A percentile compares a stretch with the other conserved stretches of the same genome.
phyloP scores from a whole-genome alignment of 345 rosid genomes.

The Arabidopsis thaliana region DNA sequence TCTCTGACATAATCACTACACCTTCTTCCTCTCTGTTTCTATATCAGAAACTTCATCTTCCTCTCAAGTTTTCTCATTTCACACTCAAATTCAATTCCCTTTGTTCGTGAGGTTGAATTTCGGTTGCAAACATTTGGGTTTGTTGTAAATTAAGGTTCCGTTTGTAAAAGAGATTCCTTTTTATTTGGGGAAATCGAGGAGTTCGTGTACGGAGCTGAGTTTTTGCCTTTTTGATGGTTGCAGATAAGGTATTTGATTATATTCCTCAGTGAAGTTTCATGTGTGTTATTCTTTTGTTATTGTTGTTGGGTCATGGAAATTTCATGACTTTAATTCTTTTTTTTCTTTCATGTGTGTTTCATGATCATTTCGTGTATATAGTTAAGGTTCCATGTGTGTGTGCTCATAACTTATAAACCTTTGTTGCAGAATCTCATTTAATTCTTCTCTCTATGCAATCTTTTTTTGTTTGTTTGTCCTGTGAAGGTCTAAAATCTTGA shows the following conservation, averaged over 20 bases:
- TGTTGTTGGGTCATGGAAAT: conserved; percentile 37
- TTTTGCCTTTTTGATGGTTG: conserved; percentile 25
- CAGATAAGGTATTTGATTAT: conserved; percentile 51
- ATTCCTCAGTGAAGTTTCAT: conserved; percentile 52
- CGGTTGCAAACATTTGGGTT: not conserved
- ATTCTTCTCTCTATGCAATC: conserved; percentile 4
- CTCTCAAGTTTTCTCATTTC: not conserved
- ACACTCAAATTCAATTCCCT: not conserved
- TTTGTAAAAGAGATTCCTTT: conserved; percentile 7
- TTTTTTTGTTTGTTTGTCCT: not conserved
- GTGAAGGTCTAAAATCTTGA: conserved; percentile 33
- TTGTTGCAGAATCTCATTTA: not conserved
- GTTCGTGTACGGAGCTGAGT: conserved; percentile 32
- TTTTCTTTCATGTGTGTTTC: conserved; percentile 19
- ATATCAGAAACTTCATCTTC: conserved; percentile 38
- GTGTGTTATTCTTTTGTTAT: conserved; percentile 21
- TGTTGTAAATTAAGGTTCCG: not conserved
- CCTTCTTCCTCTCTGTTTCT: conserved; percentile 33
- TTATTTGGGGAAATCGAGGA: conserved; percentile 26
- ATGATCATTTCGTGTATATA: conserved; percentile 37
- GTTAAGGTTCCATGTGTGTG: conserved; percentile 31
- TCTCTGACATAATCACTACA: conserved; percentile 57
- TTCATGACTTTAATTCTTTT: conserved; percentile 22
- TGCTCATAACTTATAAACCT: conserved; percentile 26
- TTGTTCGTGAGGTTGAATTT: conserved; percentile 15